These are phyloP conservation scores for Kalmanozyma brasiliensis DNA, from an alignment of 1,284 basidiomycete species.

Conservation along the genomic window DNA sequence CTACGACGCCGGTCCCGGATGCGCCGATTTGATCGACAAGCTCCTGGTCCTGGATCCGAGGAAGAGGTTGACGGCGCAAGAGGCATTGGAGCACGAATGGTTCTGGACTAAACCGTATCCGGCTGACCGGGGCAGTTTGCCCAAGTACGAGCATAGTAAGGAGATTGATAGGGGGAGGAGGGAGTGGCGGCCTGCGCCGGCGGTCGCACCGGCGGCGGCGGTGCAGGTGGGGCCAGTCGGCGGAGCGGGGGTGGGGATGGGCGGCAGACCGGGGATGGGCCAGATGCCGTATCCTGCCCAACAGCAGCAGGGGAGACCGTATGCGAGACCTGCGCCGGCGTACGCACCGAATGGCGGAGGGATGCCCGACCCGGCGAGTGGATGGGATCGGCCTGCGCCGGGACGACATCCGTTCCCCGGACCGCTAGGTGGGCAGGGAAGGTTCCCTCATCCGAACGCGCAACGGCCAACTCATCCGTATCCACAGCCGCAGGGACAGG, in stretches of 20 bases:
- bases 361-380: background rate
- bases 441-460: conserved; percentile 11
- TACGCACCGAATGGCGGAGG: conserved; percentile 6
- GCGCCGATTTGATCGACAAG: conserved; percentile 64
- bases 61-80: conserved; percentile 59
- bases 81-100: conserved; percentile 64
- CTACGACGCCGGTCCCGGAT: conserved; percentile 48
- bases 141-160: conserved; percentile 64
- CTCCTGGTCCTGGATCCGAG: conserved; percentile 62
- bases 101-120: conserved; percentile 65
- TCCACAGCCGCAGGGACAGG: conserved; percentile 1
- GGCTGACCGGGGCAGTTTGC: conserved; percentile 60
- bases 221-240: background rate
- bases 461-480: conserved; percentile 1
- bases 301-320: conserved; percentile 6
- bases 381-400: background rate
- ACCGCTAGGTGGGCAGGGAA: background rate
- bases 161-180: conserved; percentile 60
- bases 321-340: no score
- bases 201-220: background rate
- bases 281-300: conserved; percentile 1
- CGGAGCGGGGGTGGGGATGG: background rate
- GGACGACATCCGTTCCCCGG: conserved; percentile 10
- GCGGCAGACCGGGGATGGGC: background rate
- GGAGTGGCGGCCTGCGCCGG: conserved; percentile 39